These are phyloP conservation scores for Saururus chinensis DNA, from an alignment of 164 flowering plant species.

Conservation along the genomic window DNA sequence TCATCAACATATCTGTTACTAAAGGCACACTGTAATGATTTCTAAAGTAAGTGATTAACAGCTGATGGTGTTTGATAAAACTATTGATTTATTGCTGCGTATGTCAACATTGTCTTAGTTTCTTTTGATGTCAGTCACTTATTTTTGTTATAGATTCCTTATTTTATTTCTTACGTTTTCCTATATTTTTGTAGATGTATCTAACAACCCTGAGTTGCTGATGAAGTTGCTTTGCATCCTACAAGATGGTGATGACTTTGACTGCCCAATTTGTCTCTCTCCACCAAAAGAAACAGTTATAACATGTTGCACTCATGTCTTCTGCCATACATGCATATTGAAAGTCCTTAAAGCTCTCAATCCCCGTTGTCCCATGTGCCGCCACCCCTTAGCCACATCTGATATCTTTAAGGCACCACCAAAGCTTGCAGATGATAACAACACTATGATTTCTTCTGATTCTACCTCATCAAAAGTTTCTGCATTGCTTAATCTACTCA, in stretches of 20 bases:
- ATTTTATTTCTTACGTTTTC: background rate
- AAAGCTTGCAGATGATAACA: constrained; percentile 20
- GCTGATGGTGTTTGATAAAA: too few species aligned
- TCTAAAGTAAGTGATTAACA: too few species aligned
- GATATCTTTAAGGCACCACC: constrained; percentile 73
- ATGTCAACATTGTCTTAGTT: background rate
- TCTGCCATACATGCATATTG: constrained; percentile 66
- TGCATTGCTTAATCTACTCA: constrained; percentile 50
- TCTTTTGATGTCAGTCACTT: background rate
- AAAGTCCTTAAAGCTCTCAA: constrained; percentile 44
- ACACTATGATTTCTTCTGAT: constrained; percentile 9
- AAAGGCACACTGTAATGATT: too few species aligned
- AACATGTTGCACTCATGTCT: constrained; percentile 80
- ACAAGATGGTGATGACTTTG: constrained; percentile 85
- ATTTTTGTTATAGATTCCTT: background rate
- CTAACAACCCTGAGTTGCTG: constrained; percentile 70
- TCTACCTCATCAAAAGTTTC: constrained; percentile 52
- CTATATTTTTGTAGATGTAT: constrained; percentile 47
- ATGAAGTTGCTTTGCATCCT: constrained; percentile 49
- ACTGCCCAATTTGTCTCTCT: constrained; percentile 85
- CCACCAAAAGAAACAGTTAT: constrained; percentile 54
- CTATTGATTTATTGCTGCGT: too few species aligned
- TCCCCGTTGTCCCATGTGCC: constrained; percentile 76
- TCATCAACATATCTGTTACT: too few species aligned
- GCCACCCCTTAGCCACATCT: constrained; percentile 43